A percentile compares a stretch with the other conserved stretches of the same genome.
Evolutionary conservation across 2,329 filamentous ascomycete genomes (phyloP).

Genomic region (Colletotrichum musae): DNA sequence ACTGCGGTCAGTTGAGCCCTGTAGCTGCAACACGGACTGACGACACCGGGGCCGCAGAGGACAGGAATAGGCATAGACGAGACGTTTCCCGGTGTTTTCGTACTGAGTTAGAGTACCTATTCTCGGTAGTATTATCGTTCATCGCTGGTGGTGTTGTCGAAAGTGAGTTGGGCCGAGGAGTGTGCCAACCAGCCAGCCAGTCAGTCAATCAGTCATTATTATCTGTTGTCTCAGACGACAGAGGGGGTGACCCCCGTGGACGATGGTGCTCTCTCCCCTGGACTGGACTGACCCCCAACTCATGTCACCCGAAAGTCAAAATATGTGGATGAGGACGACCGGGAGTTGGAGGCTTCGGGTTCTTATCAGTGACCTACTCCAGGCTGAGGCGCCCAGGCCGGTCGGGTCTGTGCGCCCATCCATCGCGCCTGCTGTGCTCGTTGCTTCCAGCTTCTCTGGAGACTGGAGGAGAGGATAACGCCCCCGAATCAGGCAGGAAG

Average conservation of each 20-base stretch:
- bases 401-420: constrained; percentile 31
- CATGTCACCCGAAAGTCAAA: constrained; percentile 36
- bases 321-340: constrained; percentile 6
- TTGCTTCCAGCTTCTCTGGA: too few relatives aligned
- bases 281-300: constrained; percentile 9
- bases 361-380: constrained; percentile 34
- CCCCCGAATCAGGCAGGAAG: constrained; percentile 31
- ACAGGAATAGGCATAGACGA: not conserved
- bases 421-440: constrained; percentile 20
- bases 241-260: not conserved
- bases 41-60: not conserved
- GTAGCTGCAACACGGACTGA: constrained; percentile 11
- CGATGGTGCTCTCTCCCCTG: not conserved
- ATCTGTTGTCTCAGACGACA: not conserved
- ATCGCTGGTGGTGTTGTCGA: too few relatives aligned
- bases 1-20: constrained; percentile 2
- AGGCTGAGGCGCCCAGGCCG: not conserved
- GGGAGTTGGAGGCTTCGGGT: constrained; percentile 22
- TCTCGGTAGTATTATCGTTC: too few relatives aligned
- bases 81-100: too few relatives aligned
- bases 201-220: too few relatives aligned
- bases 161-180: too few relatives aligned
- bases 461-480: constrained; percentile 3
- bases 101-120: too few relatives aligned
- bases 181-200: too few relatives aligned